Base-by-base conservation (phyloP, 2,329 filamentous ascomycete genomes). In the Teratosphaeria nubilosa region DNA sequence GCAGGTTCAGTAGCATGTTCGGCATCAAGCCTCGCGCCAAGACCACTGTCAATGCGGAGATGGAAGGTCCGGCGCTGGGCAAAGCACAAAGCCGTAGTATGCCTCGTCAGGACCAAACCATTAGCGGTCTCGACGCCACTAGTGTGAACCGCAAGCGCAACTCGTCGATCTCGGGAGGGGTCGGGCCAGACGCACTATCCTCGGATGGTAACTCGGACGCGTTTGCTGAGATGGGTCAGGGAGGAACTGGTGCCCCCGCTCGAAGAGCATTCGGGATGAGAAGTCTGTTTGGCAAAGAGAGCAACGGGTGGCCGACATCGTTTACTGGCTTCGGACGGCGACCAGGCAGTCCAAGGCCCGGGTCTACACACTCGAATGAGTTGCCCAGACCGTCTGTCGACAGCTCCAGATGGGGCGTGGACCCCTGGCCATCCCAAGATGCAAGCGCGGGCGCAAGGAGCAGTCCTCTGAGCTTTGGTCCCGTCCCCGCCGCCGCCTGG, bases 301-400 rank as follows among this genome's bases (percentile, higher is more conserved):
- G 79, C 25, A 80, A 75, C 64, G 70, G 76, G 41, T 76, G 78
- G 82, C 68, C 69, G 16, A 62, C 62, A 16, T 60, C 54, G 25
- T 67, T 69, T 58, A 60, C 61, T 10, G 16, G 34, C 7, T 63
- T 66, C 14, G 62, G 62, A 14, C 64, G 66, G 3, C 62, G 75
- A 20, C 75, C 77, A 14, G 69, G 73, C 0, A 77, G 76, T 45
- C 86, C 88, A 1, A 78, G 87, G 20, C 87, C 88, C 13, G 77
- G 66, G 55, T 63, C 75, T 65, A 69, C 75, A 6, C 71, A 73
- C 58, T 73, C 71, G 0, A 80, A 80, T 5, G 86, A 89, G 59
- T 77, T 91, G 56, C 87, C 88, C 1, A 81, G 89, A 53, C 90
- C 89, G 5, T 91, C 88, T 1, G 88, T 87, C 1, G 90, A 94